phyloP scores from a whole-genome alignment of 495 filamentous ascomycete genomes.

The Wilcoxina mikolae region DNA sequence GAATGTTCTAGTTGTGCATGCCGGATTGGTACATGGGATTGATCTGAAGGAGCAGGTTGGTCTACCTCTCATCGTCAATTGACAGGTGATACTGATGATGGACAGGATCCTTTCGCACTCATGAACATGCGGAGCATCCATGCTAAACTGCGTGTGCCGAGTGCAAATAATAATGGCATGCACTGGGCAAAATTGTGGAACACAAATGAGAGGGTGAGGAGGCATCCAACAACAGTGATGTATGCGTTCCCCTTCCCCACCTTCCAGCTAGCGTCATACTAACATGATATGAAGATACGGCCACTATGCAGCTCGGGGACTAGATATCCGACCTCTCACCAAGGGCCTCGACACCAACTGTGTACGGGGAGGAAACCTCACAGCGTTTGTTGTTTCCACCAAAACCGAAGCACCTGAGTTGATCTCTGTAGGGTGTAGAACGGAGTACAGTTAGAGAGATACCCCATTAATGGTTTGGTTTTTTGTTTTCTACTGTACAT shows the following conservation, averaged over 20 bases:
- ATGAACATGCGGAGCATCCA: constrained; percentile 84
- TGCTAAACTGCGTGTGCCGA: constrained; percentile 12
- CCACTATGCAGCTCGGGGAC: constrained; percentile 60
- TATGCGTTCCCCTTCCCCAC: constrained; percentile 1
- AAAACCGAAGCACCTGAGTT: constrained; percentile 5
- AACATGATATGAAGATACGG: constrained; percentile 48
- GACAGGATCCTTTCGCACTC: constrained; percentile 62
- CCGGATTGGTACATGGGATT: constrained; percentile 62
- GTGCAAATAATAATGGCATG: constrained; percentile 5
- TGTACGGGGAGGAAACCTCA: constrained; percentile 54
- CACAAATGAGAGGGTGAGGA: constrained; percentile 26
- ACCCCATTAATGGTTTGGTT: too few relatives aligned
- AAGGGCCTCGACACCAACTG: constrained; percentile 79
- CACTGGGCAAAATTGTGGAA: constrained; percentile 41
- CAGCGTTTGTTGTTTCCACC: constrained; percentile 46
- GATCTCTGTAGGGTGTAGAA: background rate
- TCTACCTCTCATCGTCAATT: too few relatives aligned
- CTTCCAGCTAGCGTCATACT: background rate
- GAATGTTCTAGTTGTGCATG: constrained; percentile 65
- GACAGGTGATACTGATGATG: background rate
- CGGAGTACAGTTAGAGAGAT: too few relatives aligned
- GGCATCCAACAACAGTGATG: constrained; percentile 17
- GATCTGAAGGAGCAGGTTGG: constrained; percentile 38
- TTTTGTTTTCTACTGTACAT: too few relatives aligned
- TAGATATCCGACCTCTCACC: constrained; percentile 53